Conservation (phyloP, 2,329 filamentous ascomycete species). For the Botrytis cinerea region DNA sequence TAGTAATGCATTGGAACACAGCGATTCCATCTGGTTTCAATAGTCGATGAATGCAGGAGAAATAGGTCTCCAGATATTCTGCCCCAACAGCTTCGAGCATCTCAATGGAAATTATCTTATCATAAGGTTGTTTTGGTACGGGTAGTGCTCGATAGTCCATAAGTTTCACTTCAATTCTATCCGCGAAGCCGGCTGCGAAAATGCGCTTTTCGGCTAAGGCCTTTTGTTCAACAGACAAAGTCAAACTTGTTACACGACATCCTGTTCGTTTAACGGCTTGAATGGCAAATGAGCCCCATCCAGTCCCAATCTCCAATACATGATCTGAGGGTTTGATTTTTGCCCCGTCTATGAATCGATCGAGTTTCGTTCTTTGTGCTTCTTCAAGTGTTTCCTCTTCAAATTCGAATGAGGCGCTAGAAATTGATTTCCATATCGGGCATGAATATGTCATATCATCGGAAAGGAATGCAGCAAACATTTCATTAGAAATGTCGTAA, state of each 20-base stretch:
- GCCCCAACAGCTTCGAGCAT: constrained; percentile 75
- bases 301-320: constrained; percentile 73
- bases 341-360: constrained; percentile 65
- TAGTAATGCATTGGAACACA: constrained; percentile 76
- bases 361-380: constrained; percentile 68
- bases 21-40: constrained; percentile 67
- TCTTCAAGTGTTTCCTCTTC: constrained; percentile 59
- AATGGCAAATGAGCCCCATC: constrained; percentile 75
- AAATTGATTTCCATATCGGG: constrained; percentile 60
- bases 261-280: constrained; percentile 65
- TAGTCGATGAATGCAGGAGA: constrained; percentile 61
- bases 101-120: constrained; percentile 74
- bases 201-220: constrained; percentile 66
- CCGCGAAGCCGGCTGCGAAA: constrained; percentile 56
- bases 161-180: constrained; percentile 64
- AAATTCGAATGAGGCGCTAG: constrained; percentile 42
- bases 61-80: constrained; percentile 68
- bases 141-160: constrained; percentile 68
- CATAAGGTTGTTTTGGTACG: constrained; percentile 56
- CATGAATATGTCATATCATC: constrained; percentile 79
- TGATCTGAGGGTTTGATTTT: constrained; percentile 65
- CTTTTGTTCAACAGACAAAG: constrained; percentile 70
- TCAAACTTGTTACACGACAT: constrained; percentile 69
- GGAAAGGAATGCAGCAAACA: constrained; percentile 73
- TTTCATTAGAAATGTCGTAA: constrained; percentile 75